phyloP scores from a whole-genome alignment of 140 eudicot species.

The Oenanthe javanica region DNA sequence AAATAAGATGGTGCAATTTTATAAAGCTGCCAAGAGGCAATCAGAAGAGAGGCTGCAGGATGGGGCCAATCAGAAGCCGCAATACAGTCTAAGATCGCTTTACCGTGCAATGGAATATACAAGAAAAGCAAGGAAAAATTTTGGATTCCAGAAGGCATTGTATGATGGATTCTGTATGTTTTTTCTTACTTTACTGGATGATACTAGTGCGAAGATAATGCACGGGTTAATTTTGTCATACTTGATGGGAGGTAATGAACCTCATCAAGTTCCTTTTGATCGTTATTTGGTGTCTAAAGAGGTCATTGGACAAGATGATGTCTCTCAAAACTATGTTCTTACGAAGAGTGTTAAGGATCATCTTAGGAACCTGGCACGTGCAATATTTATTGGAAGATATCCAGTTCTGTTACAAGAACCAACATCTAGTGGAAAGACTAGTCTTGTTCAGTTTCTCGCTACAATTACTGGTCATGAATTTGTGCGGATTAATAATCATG shows the following conservation, averaged over 20 bases:
- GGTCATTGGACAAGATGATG: slow-evolving; percentile 24
- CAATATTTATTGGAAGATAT: slow-evolving; percentile 59
- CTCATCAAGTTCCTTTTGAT: slow-evolving; percentile 36
- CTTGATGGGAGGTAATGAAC: slow-evolving; percentile 45
- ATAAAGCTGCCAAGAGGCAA: slow-evolving; percentile 70
- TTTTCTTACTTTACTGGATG: slow-evolving; percentile 66
- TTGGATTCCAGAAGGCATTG: slow-evolving; percentile 48
- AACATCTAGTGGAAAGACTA: slow-evolving; percentile 98
- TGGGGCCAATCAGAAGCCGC: slow-evolving; percentile 99
- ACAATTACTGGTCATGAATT: slow-evolving; percentile 74
- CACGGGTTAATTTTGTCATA: slow-evolving; percentile 34
- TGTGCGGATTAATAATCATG: slow-evolving; percentile 93
- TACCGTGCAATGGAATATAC: slow-evolving; percentile 86
- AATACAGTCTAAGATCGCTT: slow-evolving; percentile 88
- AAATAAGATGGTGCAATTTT: slow-evolving; percentile 48
- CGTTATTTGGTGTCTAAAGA: slow-evolving; percentile 30
- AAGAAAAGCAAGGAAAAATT: slow-evolving; percentile 39
- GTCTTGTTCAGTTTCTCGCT: slow-evolving; percentile 94
- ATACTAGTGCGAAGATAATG: slow-evolving; percentile 70
- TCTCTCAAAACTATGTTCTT: slow-evolving; percentile 44
- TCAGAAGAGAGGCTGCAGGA: slow-evolving; percentile 90
- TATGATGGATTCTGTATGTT: slow-evolving; percentile 97
- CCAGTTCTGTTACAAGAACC: slow-evolving; percentile 98
- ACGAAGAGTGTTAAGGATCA: slow-evolving; percentile 78
- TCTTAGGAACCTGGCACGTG: slow-evolving; percentile 70